Evolutionary conservation across 2,329 filamentous ascomycete genomes (phyloP).

Genomic region (Colletotrichum noveboracense): DNA sequence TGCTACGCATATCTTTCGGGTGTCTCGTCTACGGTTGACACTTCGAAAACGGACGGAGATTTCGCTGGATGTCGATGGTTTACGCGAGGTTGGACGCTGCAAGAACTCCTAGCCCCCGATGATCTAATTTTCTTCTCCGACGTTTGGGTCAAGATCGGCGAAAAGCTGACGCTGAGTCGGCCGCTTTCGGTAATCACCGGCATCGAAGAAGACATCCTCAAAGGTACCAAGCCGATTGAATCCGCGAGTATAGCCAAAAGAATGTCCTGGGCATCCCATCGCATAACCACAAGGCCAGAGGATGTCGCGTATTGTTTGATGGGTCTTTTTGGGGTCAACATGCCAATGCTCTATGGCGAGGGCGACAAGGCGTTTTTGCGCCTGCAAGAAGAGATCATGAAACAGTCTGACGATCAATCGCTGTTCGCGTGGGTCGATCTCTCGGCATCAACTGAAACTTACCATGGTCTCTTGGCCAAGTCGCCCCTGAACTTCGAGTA

Average conservation of each 20-base stretch:
- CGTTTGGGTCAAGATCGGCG: not conserved
- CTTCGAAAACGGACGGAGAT: not conserved
- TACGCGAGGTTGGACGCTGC: not conserved
- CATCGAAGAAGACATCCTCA: not conserved
- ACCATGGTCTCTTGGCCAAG: not conserved
- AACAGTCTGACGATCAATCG: not conserved
- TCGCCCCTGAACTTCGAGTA: not conserved
- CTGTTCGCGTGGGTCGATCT: not conserved
- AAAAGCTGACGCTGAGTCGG: not conserved
- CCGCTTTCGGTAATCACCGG: not conserved
- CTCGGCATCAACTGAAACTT: not conserved
- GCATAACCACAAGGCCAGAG: not conserved
- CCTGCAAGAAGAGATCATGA: not conserved
- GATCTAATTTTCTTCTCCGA: not conserved
- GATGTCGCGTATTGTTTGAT: not conserved
- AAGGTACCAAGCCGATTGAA: not conserved
- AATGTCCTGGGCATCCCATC: not conserved
- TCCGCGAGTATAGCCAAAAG: not conserved
- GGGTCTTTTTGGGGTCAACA: not conserved
- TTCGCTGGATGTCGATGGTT: not conserved
- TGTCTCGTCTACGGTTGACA: not conserved
- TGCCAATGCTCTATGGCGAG: not conserved
- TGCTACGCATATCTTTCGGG: slow-evolving; percentile 20
- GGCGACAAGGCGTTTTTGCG: not conserved
- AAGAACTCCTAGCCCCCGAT: not conserved